Base-by-base conservation (phyloP, 768 basidiomycete species). In the Lactarius vividus region DNA sequence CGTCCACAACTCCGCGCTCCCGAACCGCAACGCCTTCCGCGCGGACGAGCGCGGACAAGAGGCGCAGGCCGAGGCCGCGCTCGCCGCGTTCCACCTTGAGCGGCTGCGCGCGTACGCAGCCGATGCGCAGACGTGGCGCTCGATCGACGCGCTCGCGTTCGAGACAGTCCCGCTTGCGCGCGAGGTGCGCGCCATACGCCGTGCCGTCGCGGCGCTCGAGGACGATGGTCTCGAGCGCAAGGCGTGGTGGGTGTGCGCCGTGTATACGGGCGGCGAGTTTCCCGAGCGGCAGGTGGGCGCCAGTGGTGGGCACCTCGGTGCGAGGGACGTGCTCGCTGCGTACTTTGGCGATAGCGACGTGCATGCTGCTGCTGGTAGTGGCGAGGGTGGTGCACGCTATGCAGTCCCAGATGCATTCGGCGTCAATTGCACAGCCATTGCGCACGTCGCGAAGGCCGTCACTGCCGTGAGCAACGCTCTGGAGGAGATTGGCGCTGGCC, bases 171-270 rank as follows among this genome's bases (percentile, higher is more conserved):
- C 92, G 0, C 77, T 92, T 3, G 72, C 81, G 9, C 77, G 85
- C 40, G 92, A 94, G 73, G 79, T 89, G 4, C 73, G 73, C 26
- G 89, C 88, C 16, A 86, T 93, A 67, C 78, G 89, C 57, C 76
- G 75, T 13, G 89, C 90, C 3, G 82, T 94, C 70, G 72, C 70
- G 2, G 55, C 59, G 5, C 76, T 89, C 15, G 62, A 73, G 2
- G 61, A 65, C 2, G 57, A 67, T 15, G 66, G 1, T 3, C 49
- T 78, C 35, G 67, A 56, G 60, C 65, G 66, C 70, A 91, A 91
- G 73, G 82, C 82, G 39, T 93, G 89, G 88, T 93, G 89, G 89
- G 84, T 92, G 64, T 84, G 81, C 57, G 85, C 81, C 35, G 84
- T 90, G 8, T 87, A 84, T 69, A 86, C 87, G 0, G 73, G 74